phyloP scores from a whole-genome alignment of 192 early-diverging fungal species.

The Linnemannia zychae region DNA sequence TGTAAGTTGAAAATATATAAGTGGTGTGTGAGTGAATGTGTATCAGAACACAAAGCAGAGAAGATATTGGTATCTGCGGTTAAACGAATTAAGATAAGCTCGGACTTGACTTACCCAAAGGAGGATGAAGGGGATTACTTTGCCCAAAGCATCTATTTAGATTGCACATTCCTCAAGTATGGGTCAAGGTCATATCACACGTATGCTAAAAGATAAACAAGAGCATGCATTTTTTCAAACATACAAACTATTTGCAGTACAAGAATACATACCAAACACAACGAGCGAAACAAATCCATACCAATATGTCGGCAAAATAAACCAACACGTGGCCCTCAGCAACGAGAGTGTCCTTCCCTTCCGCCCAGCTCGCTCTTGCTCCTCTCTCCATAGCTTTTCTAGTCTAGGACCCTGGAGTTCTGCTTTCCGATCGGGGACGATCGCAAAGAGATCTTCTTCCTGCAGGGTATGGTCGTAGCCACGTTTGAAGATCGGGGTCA shows the following conservation, averaged over 20 bases:
- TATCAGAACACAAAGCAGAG: background rate
- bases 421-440: slow-evolving; percentile 35
- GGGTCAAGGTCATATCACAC: background rate
- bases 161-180: background rate
- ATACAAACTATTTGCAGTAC: no score
- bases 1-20: background rate
- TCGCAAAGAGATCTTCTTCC: slow-evolving; percentile 51
- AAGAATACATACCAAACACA: slow-evolving; percentile 4
- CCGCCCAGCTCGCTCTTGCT: background rate
- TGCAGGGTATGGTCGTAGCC: slow-evolving; percentile 44
- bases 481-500: slow-evolving; percentile 47
- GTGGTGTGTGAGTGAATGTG: background rate
- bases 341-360: slow-evolving; percentile 21
- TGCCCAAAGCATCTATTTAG: slow-evolving; percentile 22
- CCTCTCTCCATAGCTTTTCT: slow-evolving; percentile 17
- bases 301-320: slow-evolving; percentile 30
- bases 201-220: background rate
- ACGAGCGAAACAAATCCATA: slow-evolving; percentile 10
- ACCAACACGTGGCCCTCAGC: slow-evolving; percentile 16
- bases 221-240: background rate
- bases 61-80: background rate
- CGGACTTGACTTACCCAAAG: slow-evolving; percentile 21
- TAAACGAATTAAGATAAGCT: background rate
- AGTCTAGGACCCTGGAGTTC: background rate
- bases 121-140: slow-evolving; percentile 28